A percentile compares a stretch with the other conserved stretches of the same genome.
phyloP scores from a whole-genome alignment of 2,329 filamentous ascomycete species.

The Bipolaris gigantea region DNA sequence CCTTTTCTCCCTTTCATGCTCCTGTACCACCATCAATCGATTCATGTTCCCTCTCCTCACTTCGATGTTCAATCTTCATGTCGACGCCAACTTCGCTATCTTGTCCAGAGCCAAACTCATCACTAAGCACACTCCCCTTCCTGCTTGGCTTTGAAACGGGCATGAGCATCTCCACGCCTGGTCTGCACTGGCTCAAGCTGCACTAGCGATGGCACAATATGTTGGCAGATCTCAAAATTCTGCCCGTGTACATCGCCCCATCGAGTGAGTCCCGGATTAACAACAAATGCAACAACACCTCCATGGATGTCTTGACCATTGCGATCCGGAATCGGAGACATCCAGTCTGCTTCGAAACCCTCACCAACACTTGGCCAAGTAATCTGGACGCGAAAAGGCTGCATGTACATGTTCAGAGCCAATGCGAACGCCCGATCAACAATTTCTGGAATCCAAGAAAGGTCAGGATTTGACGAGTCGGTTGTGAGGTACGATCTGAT shows the following conservation, averaged over 20 bases:
- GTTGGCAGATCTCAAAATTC: constrained; percentile 19
- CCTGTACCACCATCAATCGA: not conserved
- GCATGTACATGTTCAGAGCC: constrained; percentile 17
- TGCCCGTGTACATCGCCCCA: constrained; percentile 31
- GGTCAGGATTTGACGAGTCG: not conserved
- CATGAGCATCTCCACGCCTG: not conserved
- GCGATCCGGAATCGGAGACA: constrained; percentile 4
- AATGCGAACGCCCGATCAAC: constrained; percentile 21
- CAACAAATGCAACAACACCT: constrained; percentile 17
- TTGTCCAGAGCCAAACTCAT: not conserved
- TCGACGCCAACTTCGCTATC: too few species aligned
- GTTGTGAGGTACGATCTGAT: not conserved
- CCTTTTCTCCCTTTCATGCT: not conserved
- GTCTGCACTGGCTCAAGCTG: not conserved
- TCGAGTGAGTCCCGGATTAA: constrained; percentile 27
- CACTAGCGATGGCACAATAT: constrained; percentile 13
- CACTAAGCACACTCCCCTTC: too few species aligned
- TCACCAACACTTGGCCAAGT: constrained; percentile 18
- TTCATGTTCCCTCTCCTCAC: not conserved
- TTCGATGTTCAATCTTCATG: not conserved
- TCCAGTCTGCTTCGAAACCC: not conserved
- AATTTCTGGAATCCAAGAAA: constrained; percentile 2
- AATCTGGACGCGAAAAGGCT: constrained; percentile 23
- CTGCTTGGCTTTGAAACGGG: not conserved
- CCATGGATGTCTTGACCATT: constrained; percentile 13